Evolutionary conservation across 2,329 filamentous ascomycete species (phyloP).

Genomic region (Aspergillus fructus): DNA sequence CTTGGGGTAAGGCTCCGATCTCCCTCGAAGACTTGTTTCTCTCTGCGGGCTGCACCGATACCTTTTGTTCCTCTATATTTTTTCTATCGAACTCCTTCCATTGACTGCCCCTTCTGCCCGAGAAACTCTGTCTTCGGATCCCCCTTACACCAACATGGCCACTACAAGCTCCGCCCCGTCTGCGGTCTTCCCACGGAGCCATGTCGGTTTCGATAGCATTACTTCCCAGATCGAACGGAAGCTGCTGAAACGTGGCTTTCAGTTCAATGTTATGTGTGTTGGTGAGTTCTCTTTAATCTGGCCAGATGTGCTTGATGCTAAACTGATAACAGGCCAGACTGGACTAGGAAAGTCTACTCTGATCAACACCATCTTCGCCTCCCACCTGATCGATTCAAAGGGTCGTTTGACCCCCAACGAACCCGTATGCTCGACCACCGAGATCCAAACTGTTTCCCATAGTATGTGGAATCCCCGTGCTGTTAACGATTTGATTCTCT

Average conservation of each 20-base stretch:
- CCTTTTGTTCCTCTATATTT: constrained; percentile 15
- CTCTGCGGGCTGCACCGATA: constrained; percentile 7
- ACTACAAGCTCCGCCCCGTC: constrained; percentile 55
- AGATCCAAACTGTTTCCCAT: constrained; percentile 97
- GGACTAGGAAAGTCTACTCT: constrained; percentile 97
- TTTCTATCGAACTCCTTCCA: constrained; percentile 21
- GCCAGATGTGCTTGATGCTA: neutral
- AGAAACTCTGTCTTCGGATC: neutral
- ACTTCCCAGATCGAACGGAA: constrained; percentile 99
- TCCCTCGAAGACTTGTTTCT: constrained; percentile 11
- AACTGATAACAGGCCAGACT: constrained; percentile 72
- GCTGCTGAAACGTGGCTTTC: constrained; percentile 98
- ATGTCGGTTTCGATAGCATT: constrained; percentile 99
- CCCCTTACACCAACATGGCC: constrained; percentile 58
- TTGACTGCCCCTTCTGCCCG: constrained; percentile 21
- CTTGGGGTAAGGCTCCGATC: constrained; percentile 14
- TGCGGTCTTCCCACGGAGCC: constrained; percentile 82
- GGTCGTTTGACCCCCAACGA: constrained; percentile 90
- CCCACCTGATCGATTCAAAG: constrained; percentile 98
- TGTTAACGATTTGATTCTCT: constrained; percentile 8
- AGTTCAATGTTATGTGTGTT: constrained; percentile 99
- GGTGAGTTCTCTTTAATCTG: constrained; percentile 63
- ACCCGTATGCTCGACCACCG: constrained; percentile 89
- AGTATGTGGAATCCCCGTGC: constrained; percentile 45
- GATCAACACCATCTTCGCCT: constrained; percentile 99